Evolutionary conservation across 495 filamentous ascomycete genomes (phyloP), one percentile per base, ranked within the genome.

Genomic region (Aspergillus nidulans): DNA sequence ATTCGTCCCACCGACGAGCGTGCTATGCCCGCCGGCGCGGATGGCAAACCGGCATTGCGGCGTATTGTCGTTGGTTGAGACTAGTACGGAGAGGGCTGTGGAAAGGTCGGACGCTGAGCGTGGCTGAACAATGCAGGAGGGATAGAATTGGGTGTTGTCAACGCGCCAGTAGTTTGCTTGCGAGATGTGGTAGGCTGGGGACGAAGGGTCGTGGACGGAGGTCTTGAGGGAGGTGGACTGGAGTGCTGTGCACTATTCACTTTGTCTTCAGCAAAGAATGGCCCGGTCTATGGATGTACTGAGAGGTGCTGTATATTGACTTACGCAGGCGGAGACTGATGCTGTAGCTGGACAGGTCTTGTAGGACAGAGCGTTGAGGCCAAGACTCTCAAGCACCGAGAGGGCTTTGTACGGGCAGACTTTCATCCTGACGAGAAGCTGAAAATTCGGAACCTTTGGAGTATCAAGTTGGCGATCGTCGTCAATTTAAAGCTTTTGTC

Each of bases 1-100:
- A 53, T 73, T 77, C 53, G 41, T 44, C 5, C n/a, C 18, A 7
- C 63, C 63, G 13, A 53, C 54, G 47, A 52, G 60, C 10, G 64
- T 59, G 9, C 61, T 61, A 58, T 80, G 78, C n/a, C 79, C 77
- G 39, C 76, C 77, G 44, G 77, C 69, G 38, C 73, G 71, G 6
- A 82, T 61, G 36, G 77, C 77, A 43, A 81, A 73, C 15, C 67
- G 62, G 55, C 70, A 76, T 1, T 23, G 41, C 34, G 69, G 61
- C 4, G 63, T 23, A 15, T 24, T 51, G 7, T 56, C 53, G 3
- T 34, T 47, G 0, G 52, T 41, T 1, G 44, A 26, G n/a, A 55
- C 49, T 13, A 75, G 47, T 32, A 59, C 60, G n/a, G 55, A 59
- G 49, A 77, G 51, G 7, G 64, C 67, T 5, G 41, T 23, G 2